Conservation (phyloP, 2,329 filamentous ascomycete species). For the Thielaviopsis euricoi region DNA sequence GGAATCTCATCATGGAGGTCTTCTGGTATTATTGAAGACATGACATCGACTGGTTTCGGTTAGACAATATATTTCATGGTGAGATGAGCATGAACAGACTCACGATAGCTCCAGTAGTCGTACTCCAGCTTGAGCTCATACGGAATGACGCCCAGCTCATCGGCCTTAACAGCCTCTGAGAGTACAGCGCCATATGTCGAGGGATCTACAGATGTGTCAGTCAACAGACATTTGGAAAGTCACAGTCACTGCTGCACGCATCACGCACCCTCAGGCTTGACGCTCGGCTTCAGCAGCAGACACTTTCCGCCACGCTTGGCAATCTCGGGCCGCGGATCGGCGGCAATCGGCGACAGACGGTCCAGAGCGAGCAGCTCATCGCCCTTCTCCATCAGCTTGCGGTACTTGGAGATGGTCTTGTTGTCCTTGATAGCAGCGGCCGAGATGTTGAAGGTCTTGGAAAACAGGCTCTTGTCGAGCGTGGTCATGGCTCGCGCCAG, state of each 20-base stretch:
- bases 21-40: slow-evolving; percentile 64
- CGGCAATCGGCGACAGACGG: slow-evolving; percentile 43
- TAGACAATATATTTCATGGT: slow-evolving; percentile 8
- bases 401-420: slow-evolving; percentile 56
- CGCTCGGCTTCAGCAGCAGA: slow-evolving; percentile 38
- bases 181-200: slow-evolving; percentile 63
- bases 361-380: slow-evolving; percentile 50
- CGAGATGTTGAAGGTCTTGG: slow-evolving; percentile 56
- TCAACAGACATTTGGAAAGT: neutral
- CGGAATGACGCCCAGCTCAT: slow-evolving; percentile 55
- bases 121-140: slow-evolving; percentile 68
- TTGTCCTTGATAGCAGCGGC: slow-evolving; percentile 64
- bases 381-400: slow-evolving; percentile 47
- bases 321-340: slow-evolving; percentile 41
- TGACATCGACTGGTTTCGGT: slow-evolving; percentile 52
- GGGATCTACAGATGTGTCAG: slow-evolving; percentile 31
- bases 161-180: slow-evolving; percentile 47
- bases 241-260: neutral
- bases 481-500: slow-evolving; percentile 62
- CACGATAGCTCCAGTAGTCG: slow-evolving; percentile 71
- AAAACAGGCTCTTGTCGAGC: slow-evolving; percentile 73
- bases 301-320: slow-evolving; percentile 43
- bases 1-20: slow-evolving; percentile 68
- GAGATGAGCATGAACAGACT: slow-evolving; percentile 15
- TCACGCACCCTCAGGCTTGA: slow-evolving; percentile 33